Evolutionary conservation across 2,329 filamentous ascomycete genomes (phyloP), one percentile per base, ranked within the genome.

Genomic region (Apiospora pterosperma): DNA sequence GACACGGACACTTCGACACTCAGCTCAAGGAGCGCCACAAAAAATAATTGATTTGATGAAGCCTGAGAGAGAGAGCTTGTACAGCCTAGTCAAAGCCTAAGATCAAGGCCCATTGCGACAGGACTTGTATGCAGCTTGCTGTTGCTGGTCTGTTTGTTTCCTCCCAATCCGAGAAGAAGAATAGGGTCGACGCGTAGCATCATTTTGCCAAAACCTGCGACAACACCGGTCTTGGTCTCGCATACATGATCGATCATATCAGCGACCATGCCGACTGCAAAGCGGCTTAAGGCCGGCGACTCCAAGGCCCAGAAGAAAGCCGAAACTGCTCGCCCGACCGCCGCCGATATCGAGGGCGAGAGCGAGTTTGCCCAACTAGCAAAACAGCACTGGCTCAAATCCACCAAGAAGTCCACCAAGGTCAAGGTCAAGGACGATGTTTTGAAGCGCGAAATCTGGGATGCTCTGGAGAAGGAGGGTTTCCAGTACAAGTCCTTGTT

Each of bases 391-490:
- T 99, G 96, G 96, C 82, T 97, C 67, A 90, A 90, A 75, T 71
- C 82, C 10, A 81, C 85, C 28, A 87, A 83, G 74, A 87, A 85
- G 74, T 72, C 85, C 34, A 78, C 85, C 60, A 92, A 89, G 74
- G 81, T 87, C 73, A 92, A 90, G 78, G 89, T 92, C 79, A 91
- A 92, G 78, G 95, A 92, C 61, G 91, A 96, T 68, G 88, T 96
- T 59, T 80, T 99, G 73, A 97, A 96, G 81, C 87, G 88, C 70
- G 88, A 92, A 73, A 89, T 99, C 65, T 99, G 95, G 93, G 92
- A 96, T 77, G 85, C 88, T 63, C 80, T 99, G 71, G 93, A 97
- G 78, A 88, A 89, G 69, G 91, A 93, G 63, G 85, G 87, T 63
- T 98, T 97, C 74, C 83, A 87, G 38, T 88, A 90, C 76, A 90